A percentile compares a stretch with the other conserved stretches of the same genome.
phyloP scores from a whole-genome alignment of 2,329 filamentous ascomycete species.

The Pseudogymnoascus sp. region DNA sequence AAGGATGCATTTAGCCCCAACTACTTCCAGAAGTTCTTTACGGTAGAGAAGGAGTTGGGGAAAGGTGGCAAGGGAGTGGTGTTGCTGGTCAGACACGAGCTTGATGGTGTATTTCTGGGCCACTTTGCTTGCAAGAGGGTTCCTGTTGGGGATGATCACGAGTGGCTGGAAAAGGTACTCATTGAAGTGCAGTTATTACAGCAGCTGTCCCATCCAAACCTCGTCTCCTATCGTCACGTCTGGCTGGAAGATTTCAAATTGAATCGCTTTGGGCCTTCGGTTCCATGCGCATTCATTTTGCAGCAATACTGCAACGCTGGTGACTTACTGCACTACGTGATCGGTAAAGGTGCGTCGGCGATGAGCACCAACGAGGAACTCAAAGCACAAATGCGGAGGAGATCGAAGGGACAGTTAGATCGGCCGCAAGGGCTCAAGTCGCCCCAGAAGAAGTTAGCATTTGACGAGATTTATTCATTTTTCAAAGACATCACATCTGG shows the following conservation, averaged over 20 bases:
- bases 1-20: conserved; percentile 81
- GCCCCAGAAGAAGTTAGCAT: conserved; percentile 41
- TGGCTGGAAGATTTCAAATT: conserved; percentile 89
- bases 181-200: conserved; percentile 90
- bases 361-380: conserved; percentile 69
- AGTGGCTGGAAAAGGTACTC: conserved; percentile 90
- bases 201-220: conserved; percentile 83
- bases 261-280: conserved; percentile 78
- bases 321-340: conserved; percentile 79
- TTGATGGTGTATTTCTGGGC: conserved; percentile 77
- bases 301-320: conserved; percentile 96
- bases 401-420: conserved; percentile 70
- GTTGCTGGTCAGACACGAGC: conserved; percentile 81
- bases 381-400: conserved; percentile 77
- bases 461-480: conserved; percentile 94
- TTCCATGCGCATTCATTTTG: conserved; percentile 92
- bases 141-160: conserved; percentile 87
- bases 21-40: conserved; percentile 90
- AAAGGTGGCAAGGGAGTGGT: conserved; percentile 92
- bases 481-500: conserved; percentile 94
- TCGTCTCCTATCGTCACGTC: conserved; percentile 94
- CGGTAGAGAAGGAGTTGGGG: conserved; percentile 78
- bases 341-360: conserved; percentile 56
- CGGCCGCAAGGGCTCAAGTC: conserved; percentile 33
- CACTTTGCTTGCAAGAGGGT: conserved; percentile 96